These are phyloP conservation scores for Phytophthora vignae DNA, from an alignment of 352 stramenopile genomes.

Conservation along the genomic window DNA sequence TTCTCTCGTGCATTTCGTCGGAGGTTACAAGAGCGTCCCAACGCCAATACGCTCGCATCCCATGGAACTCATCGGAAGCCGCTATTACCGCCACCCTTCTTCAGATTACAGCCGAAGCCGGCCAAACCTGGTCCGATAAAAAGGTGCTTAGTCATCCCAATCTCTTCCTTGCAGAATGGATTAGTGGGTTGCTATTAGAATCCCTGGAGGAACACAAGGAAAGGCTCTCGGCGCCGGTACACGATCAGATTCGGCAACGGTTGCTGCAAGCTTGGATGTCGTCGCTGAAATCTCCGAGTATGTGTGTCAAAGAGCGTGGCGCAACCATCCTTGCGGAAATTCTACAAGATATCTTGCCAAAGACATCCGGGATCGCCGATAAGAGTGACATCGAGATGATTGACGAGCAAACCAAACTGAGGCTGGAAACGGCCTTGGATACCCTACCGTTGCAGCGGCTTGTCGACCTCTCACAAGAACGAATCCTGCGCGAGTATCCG, in stretches of 20 bases:
- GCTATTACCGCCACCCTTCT: slow-evolving; percentile 75
- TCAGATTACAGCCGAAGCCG: slow-evolving; percentile 72
- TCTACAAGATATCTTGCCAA: slow-evolving; percentile 82
- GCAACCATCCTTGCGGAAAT: slow-evolving; percentile 79
- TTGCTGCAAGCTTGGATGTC: slow-evolving; percentile 83
- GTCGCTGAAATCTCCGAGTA: slow-evolving; percentile 84
- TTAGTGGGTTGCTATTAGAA: slow-evolving; percentile 81
- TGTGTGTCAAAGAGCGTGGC: slow-evolving; percentile 90
- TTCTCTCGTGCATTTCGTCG: slow-evolving; percentile 63
- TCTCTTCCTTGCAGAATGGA: slow-evolving; percentile 87
- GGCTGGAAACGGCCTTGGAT: slow-evolving; percentile 52
- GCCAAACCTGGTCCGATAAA: slow-evolving; percentile 83
- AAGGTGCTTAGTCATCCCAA: slow-evolving; percentile 87
- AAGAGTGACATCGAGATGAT: slow-evolving; percentile 23
- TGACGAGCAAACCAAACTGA: slow-evolving; percentile 37
- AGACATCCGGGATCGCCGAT: slow-evolving; percentile 26
- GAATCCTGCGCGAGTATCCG: slow-evolving; percentile 77
- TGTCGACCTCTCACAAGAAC: slow-evolving; percentile 74
- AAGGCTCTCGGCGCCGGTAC: slow-evolving; percentile 42
- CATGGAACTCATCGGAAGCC: slow-evolving; percentile 82
- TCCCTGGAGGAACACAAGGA: slow-evolving; percentile 56
- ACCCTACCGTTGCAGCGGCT: slow-evolving; percentile 76
- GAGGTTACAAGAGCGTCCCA: slow-evolving; percentile 78
- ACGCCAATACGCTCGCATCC: slow-evolving; percentile 83
- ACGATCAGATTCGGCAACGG: slow-evolving; percentile 67